phyloP scores from a whole-genome alignment of 345 rosid genomes.

The Orychophragmus violaceus region DNA sequence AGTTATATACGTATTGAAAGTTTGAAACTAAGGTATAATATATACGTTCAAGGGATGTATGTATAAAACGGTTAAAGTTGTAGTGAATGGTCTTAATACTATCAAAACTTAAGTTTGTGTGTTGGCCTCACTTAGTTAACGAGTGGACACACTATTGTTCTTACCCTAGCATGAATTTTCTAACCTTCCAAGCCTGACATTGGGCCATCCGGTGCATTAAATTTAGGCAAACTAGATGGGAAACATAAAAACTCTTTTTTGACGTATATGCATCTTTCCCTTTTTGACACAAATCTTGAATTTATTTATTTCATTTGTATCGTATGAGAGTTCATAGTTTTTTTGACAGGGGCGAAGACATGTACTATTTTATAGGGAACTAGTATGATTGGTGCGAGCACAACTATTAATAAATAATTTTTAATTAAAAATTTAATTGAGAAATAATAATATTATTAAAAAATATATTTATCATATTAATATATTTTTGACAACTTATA shows the following conservation, averaged over 20 bases:
- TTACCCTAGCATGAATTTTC: not conserved
- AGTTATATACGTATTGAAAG: not conserved
- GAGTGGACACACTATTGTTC: not conserved
- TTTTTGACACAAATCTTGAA: not conserved
- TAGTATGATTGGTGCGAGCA: too few relatives aligned
- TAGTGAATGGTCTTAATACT: not conserved
- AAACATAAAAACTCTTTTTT: not conserved
- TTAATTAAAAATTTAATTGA: not conserved
- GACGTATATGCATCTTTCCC: not conserved
- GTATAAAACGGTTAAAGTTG: not conserved
- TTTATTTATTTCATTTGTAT: not conserved
- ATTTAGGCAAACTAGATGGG: not conserved
- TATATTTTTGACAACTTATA: too few relatives aligned
- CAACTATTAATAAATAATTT: too few relatives aligned
- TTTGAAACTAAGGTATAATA: not conserved
- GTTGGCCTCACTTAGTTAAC: constrained; percentile 2
- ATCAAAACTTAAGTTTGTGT: not conserved
- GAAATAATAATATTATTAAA: not conserved
- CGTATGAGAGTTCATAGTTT: too few relatives aligned
- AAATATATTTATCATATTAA: too few relatives aligned
- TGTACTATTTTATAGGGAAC: too few relatives aligned
- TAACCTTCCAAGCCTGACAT: constrained; percentile 1
- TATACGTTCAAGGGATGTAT: not conserved
- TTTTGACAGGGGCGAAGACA: too few relatives aligned
- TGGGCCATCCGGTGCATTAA: constrained; percentile 10